A percentile compares a stretch with the other conserved stretches of the same genome.
Conservation (phyloP, 495 filamentous ascomycete species). For the Penicillium chermesinum region DNA sequence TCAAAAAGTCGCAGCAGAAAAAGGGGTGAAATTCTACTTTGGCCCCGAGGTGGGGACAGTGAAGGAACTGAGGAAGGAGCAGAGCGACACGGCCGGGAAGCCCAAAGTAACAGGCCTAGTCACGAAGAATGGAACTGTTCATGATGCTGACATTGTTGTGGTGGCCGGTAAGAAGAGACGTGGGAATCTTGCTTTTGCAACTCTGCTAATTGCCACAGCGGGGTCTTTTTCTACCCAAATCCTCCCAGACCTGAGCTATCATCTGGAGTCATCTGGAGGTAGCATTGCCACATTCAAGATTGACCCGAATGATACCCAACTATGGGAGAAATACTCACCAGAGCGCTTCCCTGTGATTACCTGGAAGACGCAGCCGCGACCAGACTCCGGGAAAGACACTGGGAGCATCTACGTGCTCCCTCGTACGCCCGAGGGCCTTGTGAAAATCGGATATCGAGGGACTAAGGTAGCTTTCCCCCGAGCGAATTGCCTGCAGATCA, state of each 20-base stretch:
- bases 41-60: constrained; percentile 1
- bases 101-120: neutral
- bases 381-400: constrained; percentile 11
- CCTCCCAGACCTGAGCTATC: constrained; percentile 12
- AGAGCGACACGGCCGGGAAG: neutral
- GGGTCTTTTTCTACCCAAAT: constrained; percentile 18
- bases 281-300: constrained; percentile 17
- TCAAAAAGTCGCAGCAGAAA: constrained; percentile 7
- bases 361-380: constrained; percentile 14
- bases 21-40: constrained; percentile 12
- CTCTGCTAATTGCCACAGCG: constrained; percentile 6
- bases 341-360: constrained; percentile 15
- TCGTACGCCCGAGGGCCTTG: constrained; percentile 13
- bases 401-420: constrained; percentile 19
- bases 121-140: constrained; percentile 7
- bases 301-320: constrained; percentile 5
- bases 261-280: constrained; percentile 16
- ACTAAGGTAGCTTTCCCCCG: constrained; percentile 7
- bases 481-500: neutral
- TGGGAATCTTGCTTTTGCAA: neutral
- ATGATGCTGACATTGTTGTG: constrained; percentile 11
- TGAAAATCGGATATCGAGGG: constrained; percentile 16
- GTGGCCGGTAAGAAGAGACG: constrained; percentile 14
- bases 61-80: neutral
- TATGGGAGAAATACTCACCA: constrained; percentile 19